A percentile compares a stretch with the other conserved stretches of the same genome.
Evolutionary conservation across 306 rosid species (phyloP).

Genomic region (Carpinus fangiana): DNA sequence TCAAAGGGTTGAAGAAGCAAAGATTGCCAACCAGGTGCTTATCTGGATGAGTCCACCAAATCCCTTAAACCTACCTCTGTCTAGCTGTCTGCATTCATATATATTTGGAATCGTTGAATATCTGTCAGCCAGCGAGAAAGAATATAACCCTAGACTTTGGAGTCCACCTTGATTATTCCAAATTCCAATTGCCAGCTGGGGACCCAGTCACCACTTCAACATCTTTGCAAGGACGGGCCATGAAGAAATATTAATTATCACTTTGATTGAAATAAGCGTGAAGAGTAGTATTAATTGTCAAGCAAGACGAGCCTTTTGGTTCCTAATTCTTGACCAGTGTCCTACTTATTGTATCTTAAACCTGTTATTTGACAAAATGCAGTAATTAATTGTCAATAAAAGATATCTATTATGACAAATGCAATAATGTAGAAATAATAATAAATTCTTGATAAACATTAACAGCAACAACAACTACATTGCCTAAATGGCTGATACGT

Average conservation of each 20-base stretch:
- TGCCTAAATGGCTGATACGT: too few relatives aligned
- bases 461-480: too few relatives aligned
- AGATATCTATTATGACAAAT: too few relatives aligned
- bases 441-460: too few relatives aligned
- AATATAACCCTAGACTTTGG: not conserved
- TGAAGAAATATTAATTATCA: too few relatives aligned
- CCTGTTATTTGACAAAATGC: not conserved
- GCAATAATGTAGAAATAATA: too few relatives aligned
- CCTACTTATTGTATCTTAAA: not conserved
- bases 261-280: too few relatives aligned
- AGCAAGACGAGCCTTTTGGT: too few relatives aligned
- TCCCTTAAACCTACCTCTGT: not conserved
- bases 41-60: not conserved
- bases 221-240: not conserved
- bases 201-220: not conserved
- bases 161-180: not conserved
- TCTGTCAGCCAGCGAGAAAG: not conserved
- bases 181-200: not conserved
- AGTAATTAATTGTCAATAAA: too few relatives aligned
- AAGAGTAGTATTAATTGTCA: too few relatives aligned
- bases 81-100: not conserved
- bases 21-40: not conserved
- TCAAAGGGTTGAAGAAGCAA: not conserved
- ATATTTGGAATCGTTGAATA: not conserved
- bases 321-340: too few relatives aligned